Evolutionary conservation across 1,284 basidiomycete genomes (phyloP), one percentile per base, ranked within the genome.

Genomic region (Tilletiaria anomala): DNA sequence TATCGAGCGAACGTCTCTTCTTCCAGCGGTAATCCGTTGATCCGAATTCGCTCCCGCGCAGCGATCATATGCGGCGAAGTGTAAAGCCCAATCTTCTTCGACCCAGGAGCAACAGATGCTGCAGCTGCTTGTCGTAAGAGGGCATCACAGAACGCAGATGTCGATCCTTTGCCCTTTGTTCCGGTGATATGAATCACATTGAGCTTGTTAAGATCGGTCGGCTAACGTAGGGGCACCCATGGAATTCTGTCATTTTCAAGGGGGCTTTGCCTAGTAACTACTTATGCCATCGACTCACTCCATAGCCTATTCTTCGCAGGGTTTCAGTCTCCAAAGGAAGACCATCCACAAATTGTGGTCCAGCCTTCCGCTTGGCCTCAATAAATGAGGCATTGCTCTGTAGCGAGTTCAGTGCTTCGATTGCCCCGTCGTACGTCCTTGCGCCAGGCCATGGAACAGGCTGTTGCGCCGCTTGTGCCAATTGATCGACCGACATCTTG

Each of bases 141-240:
- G 14, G 62, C 60, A 26, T 63, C 62, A 29, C 61, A 63, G 58
- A 97, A 97, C 2, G 93, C 91, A 44, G 83, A 86, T 0, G 93
- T 93, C 3, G 88, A 96, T 3, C 93, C 93, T 68, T 99, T 99
- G 35, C 93, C 93, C 70, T 99, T 99, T 4, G 93, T 99, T 2
- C 93, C 93, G 11, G 93, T 91, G 59, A 99, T 80, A 71, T 99
- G 93, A 23, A 97, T 77, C 42, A 89, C 86, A 68, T 96, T 93
- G 49, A 97, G 73, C 36, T 71, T 70, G 67, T 97, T 89, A 40
- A 99, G 73, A 54, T 89, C 80, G 40, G 76, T 70, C 19, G 83
- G 77, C 32, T n/a, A n/a, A n/a, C n/a, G n/a, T n/a, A n/a, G n/a
- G n/a, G n/a, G n/a, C n/a, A n/a, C 5, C 15, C 12, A 17, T 5